Base-by-base conservation (phyloP, 2,329 filamentous ascomycete species). In the Colletotrichum somersetense region DNA sequence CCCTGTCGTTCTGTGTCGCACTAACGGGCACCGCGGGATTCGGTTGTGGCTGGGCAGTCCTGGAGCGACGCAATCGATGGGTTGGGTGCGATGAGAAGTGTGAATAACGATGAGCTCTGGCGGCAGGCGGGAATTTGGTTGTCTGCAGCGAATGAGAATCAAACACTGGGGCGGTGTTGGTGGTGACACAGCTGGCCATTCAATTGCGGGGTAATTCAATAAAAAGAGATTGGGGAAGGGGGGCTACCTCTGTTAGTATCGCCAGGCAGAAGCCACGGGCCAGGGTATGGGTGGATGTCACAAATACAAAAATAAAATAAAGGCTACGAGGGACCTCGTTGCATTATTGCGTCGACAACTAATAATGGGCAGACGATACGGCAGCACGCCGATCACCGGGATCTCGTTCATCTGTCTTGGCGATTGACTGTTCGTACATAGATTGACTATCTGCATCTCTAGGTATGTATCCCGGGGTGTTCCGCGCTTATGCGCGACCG, bases 141-240 rank as follows among this genome's bases (percentile, higher is more conserved):
- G 55, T 8, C 30, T 48, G 46, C 48, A 66, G 67, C 67, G 35
- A 70, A 59, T 66, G 62, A 59, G 38, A 55, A 18, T 14, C 5
- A 40, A 40, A 18, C 38, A 46, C 33, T 18, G 26, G 16, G 18
- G 35, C 16, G 46, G 2, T 53, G 35, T 46, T 46, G 16, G 61
- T 63, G 48, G n/a, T 42, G 48, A 62, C 62, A 46, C 38, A 35
- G 23, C 62, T 30, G 48, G 48, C 40, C 35, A 23, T 23, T 55
- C 62, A 61, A 59, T 61, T 72, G 66, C 69, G 69, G 69, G 66
- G 69, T 72, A 72, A 61, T 65, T 46, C 44, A 69, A 62, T 52
- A 57, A 57, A 57, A 20, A 46, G 38, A 62, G 58, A 40, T 20
- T 53, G 20, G 53, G 57, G n/a, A 40, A 50, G 44, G 33, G 46